Conservation (phyloP, 2,329 filamentous ascomycete species). For the Cordyceps fumosorosea region DNA sequence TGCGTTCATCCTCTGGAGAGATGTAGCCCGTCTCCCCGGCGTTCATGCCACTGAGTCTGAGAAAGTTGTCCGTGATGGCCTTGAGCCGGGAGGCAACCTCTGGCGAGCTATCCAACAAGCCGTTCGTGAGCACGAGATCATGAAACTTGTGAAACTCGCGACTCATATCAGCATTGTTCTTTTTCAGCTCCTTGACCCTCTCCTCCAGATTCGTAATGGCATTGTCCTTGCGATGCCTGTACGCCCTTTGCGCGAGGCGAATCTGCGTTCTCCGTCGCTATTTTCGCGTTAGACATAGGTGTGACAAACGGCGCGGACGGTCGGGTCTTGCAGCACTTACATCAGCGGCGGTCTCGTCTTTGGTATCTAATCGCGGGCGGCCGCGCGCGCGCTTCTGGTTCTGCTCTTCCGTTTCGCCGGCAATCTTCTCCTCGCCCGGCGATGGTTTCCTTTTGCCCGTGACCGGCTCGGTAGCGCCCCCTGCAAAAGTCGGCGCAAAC, state of each 20-base stretch:
- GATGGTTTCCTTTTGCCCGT: slow-evolving; percentile 20
- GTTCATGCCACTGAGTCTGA: slow-evolving; percentile 44
- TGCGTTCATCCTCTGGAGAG: slow-evolving; percentile 13
- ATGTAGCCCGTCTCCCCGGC: slow-evolving; percentile 26
- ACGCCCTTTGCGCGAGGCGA: slow-evolving; percentile 76
- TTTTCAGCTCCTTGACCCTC: slow-evolving; percentile 62
- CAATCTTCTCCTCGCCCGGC: slow-evolving; percentile 10
- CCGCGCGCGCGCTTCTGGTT: slow-evolving; percentile 60
- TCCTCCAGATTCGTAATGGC: slow-evolving; percentile 68
- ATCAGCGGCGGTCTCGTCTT: slow-evolving; percentile 71
- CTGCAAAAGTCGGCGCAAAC: not conserved
- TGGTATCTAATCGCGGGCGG: slow-evolving; percentile 67
- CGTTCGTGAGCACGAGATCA: slow-evolving; percentile 51
- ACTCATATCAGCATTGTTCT: slow-evolving; percentile 67
- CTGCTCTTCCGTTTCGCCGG: slow-evolving; percentile 33
- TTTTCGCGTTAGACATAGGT: slow-evolving; percentile 19
- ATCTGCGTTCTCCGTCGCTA: slow-evolving; percentile 82
- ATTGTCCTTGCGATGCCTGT: slow-evolving; percentile 76
- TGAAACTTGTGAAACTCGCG: slow-evolving; percentile 62
- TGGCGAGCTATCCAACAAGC: slow-evolving; percentile 51
- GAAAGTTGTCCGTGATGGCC: slow-evolving; percentile 50
- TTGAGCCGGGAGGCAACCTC: slow-evolving; percentile 52
- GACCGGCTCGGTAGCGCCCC: not conserved
- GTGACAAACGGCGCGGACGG: not conserved
- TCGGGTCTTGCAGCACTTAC: slow-evolving; percentile 44